Conservation (phyloP, 2,329 filamentous ascomycete genomes). For the Epichloe hybrida region DNA sequence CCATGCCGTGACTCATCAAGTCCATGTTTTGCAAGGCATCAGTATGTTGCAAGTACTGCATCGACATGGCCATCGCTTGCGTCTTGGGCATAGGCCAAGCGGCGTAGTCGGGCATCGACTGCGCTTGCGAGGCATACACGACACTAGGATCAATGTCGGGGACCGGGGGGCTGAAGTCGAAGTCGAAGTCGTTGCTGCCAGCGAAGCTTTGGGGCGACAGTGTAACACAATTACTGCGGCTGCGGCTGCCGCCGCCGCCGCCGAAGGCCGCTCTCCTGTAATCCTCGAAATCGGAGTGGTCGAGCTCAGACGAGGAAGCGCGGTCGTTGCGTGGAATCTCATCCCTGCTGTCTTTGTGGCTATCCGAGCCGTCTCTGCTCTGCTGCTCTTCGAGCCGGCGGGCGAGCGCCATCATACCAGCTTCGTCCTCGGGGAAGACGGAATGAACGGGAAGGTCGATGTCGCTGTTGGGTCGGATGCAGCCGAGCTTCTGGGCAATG, state of each 20-base stretch:
- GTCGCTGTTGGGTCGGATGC: slow-evolving; percentile 49
- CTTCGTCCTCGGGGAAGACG: slow-evolving; percentile 48
- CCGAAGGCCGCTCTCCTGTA: slow-evolving; percentile 37
- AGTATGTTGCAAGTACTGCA: slow-evolving; percentile 30
- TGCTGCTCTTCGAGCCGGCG: slow-evolving; percentile 37
- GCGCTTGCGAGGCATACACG: slow-evolving; percentile 24
- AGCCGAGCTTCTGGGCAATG: slow-evolving; percentile 50
- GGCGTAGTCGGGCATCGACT: slow-evolving; percentile 19
- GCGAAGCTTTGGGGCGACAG: slow-evolving; percentile 41
- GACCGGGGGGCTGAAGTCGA: slow-evolving; percentile 22
- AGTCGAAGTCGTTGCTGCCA: slow-evolving; percentile 23
- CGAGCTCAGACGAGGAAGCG: slow-evolving; percentile 40
- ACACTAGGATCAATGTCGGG: slow-evolving; percentile 19
- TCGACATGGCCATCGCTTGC: slow-evolving; percentile 15
- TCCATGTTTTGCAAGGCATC: slow-evolving; percentile 26
- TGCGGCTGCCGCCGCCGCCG: slow-evolving; percentile 15
- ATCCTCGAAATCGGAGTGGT: slow-evolving; percentile 43
- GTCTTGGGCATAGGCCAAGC: slow-evolving; percentile 18
- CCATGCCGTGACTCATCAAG: slow-evolving; percentile 34
- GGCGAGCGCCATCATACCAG: slow-evolving; percentile 42
- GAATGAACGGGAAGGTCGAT: slow-evolving; percentile 43
- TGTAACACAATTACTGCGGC: slow-evolving; percentile 22
- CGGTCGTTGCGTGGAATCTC: slow-evolving; percentile 21
- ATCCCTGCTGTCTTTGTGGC: slow-evolving; percentile 11
- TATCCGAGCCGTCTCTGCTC: slow-evolving; percentile 24